Conservation (phyloP, 2,329 filamentous ascomycete species). For the Akanthomyces dipterigenus region DNA sequence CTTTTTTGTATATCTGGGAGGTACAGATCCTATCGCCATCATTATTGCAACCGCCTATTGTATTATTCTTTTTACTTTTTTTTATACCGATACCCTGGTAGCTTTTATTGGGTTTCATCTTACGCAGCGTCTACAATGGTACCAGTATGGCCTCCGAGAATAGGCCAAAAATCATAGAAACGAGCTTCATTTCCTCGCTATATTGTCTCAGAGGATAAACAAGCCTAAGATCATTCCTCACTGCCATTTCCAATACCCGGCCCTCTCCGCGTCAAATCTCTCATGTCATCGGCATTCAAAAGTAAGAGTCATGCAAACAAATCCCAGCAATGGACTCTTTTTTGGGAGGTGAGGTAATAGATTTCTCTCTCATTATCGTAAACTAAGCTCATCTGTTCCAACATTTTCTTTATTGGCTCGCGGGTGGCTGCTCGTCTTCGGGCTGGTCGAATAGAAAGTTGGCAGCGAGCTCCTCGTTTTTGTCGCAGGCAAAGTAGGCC, state of each 20-base stretch:
- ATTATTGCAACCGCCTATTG: not conserved
- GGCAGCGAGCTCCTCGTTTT: slow-evolving; percentile 96
- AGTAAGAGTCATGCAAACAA: not conserved
- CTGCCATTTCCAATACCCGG: not conserved
- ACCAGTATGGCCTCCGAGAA: not conserved
- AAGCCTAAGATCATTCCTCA: not conserved
- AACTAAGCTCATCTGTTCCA: not conserved
- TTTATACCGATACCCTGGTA: not conserved
- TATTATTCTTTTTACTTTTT: not conserved
- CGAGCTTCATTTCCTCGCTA: not conserved
- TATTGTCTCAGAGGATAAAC: too few relatives aligned
- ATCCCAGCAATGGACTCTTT: not conserved
- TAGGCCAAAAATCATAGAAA: not conserved
- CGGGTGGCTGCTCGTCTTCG: slow-evolving; percentile 63
- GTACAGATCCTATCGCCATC: slow-evolving; percentile 7
- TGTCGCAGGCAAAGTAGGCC: slow-evolving; percentile 98
- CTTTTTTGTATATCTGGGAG: not conserved
- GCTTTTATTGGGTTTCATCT: not conserved
- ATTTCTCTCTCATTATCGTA: slow-evolving; percentile 13
- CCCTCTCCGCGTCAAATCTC: not conserved
- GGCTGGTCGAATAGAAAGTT: slow-evolving; percentile 98
- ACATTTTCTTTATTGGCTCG: slow-evolving; percentile 29
- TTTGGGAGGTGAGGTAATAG: not conserved
- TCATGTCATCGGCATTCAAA: not conserved
- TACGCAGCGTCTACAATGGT: not conserved